A percentile compares a stretch with the other conserved stretches of the same genome.
phyloP scores from a whole-genome alignment of 371 early-diverging fungal species.

The Thermomucor indicae-seudaticae region DNA sequence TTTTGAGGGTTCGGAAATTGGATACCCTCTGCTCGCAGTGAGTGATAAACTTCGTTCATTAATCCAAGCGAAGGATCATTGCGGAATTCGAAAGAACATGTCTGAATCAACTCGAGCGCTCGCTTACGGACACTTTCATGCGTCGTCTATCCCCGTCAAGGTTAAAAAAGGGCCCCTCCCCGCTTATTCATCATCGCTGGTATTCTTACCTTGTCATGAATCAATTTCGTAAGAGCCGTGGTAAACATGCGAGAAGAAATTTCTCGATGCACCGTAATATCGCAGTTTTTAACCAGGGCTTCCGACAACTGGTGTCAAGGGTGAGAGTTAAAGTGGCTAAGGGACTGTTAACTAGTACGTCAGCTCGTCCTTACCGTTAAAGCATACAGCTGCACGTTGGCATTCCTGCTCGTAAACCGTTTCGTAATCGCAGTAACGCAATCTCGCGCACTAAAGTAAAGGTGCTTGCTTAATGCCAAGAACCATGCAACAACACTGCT shows the following conservation, averaged over 20 bases:
- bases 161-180: too few species aligned
- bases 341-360: neutral
- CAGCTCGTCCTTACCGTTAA: slow-evolving; percentile 51
- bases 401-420: slow-evolving; percentile 73
- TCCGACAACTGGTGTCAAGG: slow-evolving; percentile 61
- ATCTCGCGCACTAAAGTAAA: slow-evolving; percentile 56
- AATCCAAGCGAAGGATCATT: slow-evolving; percentile 75
- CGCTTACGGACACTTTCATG: slow-evolving; percentile 77
- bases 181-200: neutral
- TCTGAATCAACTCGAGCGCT: slow-evolving; percentile 83
- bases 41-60: slow-evolving; percentile 85
- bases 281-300: slow-evolving; percentile 89
- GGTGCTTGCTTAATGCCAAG: slow-evolving; percentile 3
- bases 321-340: too few species aligned
- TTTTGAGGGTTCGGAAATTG: slow-evolving; percentile 82
- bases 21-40: slow-evolving; percentile 55
- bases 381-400: slow-evolving; percentile 82
- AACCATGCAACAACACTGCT: neutral
- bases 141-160: slow-evolving; percentile 49
- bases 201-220: slow-evolving; percentile 62
- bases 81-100: slow-evolving; percentile 86
- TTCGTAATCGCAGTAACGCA: slow-evolving; percentile 73
- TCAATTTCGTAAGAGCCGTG: slow-evolving; percentile 70
- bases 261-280: slow-evolving; percentile 72
- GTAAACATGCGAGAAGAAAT: slow-evolving; percentile 85